Evolutionary conservation across 2,329 filamentous ascomycete genomes (phyloP).

Genomic region (Colletotrichum zoysiae): DNA sequence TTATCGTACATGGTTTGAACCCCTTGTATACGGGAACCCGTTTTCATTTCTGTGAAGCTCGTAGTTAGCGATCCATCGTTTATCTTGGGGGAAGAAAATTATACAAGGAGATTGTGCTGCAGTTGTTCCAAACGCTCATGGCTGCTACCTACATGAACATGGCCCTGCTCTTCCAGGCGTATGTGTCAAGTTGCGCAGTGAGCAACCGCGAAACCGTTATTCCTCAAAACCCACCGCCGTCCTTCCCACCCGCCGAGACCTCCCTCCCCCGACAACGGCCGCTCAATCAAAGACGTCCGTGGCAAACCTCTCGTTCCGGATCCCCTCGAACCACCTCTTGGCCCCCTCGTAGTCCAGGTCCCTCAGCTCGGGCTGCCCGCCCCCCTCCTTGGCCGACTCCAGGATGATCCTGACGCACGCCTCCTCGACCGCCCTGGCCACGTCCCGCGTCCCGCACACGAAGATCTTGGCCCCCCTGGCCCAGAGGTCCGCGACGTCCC

Average conservation of each 20-base stretch:
- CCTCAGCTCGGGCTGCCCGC: constrained; percentile 44
- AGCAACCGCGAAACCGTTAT: neutral
- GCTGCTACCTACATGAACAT: no score
- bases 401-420: constrained; percentile 42
- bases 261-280: neutral
- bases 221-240: neutral
- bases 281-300: constrained; percentile 70
- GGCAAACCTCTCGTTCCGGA: constrained; percentile 68
- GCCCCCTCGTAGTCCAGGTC: constrained; percentile 55
- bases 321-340: constrained; percentile 61
- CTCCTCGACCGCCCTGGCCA: constrained; percentile 58
- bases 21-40: neutral
- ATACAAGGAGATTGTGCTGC: neutral
- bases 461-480: constrained; percentile 63
- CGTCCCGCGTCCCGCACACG: constrained; percentile 68
- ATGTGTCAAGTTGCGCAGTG: neutral
- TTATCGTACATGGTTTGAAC: neutral
- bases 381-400: constrained; percentile 47
- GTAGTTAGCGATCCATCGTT: no score
- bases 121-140: neutral
- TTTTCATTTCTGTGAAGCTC: no score
- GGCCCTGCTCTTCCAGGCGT: no score
- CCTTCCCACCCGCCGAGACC: no score
- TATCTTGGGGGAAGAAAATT: neutral
- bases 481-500: constrained; percentile 52